Base-by-base conservation (phyloP, 352 stramenopile genomes). In the Blastocystis sp. region DNA sequence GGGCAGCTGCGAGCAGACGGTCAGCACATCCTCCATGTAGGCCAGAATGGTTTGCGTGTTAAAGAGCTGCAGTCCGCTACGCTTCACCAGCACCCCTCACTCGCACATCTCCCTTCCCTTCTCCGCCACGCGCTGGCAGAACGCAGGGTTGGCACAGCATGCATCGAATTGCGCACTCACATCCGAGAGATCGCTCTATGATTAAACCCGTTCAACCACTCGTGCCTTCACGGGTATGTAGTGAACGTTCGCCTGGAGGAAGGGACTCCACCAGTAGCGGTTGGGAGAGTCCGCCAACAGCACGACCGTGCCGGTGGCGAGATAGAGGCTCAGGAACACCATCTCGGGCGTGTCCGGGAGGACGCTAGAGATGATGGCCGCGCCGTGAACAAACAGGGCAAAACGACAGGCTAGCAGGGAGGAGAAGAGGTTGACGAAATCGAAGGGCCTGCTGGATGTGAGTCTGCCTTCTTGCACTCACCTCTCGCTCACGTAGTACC, bases 341-440 rank as follows among this genome's bases (percentile, higher is more conserved):
- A 69, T 69, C n/a, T 69, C 62, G 62, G 62, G 62, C 21, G 62
- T 69, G 34, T 69, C 62, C 10, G 62, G 62, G 11, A 28, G 21
- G 34, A 69, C 62, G 23, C 62, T 69, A 69, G 10, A 28, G 23
- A 17, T 17, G 40, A 69, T 34, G n/a, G 21, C 62, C 10, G n/a
- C 62, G 11, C 19, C 21, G 11, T 62, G 11, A 14, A 41, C 19
- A 17, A 17, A 69, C 62, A 69, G 34, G 11, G 62, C 62, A 28
- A 41, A 69, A 28, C 62, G 62, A 28, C 62, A 69, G 21, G 11
- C 10, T 11, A 69, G 4, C 7, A 69, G 5, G 21, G 62, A 69
- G 11, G 21, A 17, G 62, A 69, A 69, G 21, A 69, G 23, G 1
- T 17, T 28, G 21, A 17, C 21, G 34, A 41, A 69, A 17, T 17